Percentiles rank a stretch among this genome's conserved stretches.
Evolutionary conservation across 306 rosid species (phyloP).

Genomic region (Potentilla sterilis): DNA sequence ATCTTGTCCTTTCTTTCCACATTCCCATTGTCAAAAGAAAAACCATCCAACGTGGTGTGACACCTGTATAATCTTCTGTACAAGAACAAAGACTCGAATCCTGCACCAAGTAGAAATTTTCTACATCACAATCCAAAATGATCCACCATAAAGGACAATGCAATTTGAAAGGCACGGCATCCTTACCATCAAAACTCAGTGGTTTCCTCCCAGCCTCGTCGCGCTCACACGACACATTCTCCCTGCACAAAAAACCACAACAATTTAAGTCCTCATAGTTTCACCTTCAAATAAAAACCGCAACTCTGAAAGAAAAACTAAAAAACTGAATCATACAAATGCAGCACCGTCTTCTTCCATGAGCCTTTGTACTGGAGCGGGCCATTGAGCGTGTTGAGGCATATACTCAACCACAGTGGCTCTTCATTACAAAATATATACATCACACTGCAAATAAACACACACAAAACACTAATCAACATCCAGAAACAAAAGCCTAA

Average conservation of each 20-base stretch:
- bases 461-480: neutral
- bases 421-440: constrained; percentile 87
- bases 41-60: constrained; percentile 66
- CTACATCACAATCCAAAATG: neutral
- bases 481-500: neutral
- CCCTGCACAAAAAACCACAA: constrained; percentile 44
- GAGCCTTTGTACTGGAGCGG: constrained; percentile 73
- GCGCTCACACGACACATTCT: constrained; percentile 41
- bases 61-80: constrained; percentile 84
- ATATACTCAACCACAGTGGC: constrained; percentile 82
- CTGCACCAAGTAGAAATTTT: constrained; percentile 42
- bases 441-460: constrained; percentile 61
- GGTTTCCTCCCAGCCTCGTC: constrained; percentile 37
- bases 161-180: constrained; percentile 13
- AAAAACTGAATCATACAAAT: constrained; percentile 46
- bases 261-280: neutral
- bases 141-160: neutral
- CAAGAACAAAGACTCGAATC: constrained; percentile 76
- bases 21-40: constrained; percentile 63
- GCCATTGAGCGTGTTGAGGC: constrained; percentile 59
- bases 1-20: constrained; percentile 64
- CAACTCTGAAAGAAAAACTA: neutral
- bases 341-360: constrained; percentile 84
- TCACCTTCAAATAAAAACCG: neutral
- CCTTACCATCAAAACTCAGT: constrained; percentile 70